These are phyloP conservation scores for Tricholoma bakamatsutake DNA, from an alignment of 768 basidiomycete species.

Conservation along the genomic window DNA sequence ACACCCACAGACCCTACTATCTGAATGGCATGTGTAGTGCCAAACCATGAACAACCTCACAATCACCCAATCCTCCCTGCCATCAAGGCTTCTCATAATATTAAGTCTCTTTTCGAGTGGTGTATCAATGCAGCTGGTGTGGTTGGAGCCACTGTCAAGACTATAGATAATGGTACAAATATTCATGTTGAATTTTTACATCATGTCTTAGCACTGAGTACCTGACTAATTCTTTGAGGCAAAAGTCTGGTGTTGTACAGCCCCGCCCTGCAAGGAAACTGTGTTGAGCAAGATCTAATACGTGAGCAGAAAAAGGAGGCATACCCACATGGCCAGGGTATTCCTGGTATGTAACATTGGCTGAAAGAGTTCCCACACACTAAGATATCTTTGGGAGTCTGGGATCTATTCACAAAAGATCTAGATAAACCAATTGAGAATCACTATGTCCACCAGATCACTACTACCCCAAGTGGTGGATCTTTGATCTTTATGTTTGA, in stretches of 20 bases:
- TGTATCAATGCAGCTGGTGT: constrained; percentile 5
- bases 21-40: constrained; percentile 8
- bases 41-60: constrained; percentile 4
- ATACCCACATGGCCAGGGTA: background rate
- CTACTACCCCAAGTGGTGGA: constrained; percentile 5
- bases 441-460: constrained; percentile 14
- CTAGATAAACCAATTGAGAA: constrained; percentile 21
- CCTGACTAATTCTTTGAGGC: background rate
- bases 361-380: background rate
- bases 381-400: constrained; percentile 5
- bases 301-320: background rate
- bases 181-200: background rate
- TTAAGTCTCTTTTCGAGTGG: background rate
- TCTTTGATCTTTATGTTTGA: constrained; percentile 18
- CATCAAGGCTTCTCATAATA: constrained; percentile 6
- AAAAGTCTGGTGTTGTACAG: too few species aligned
- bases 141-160: constrained; percentile 9
- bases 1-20: constrained; percentile 5
- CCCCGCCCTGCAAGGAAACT: constrained; percentile 1
- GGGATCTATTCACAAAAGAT: constrained; percentile 15
- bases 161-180: constrained; percentile 12
- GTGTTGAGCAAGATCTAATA: background rate
- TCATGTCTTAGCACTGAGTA: constrained; percentile 5
- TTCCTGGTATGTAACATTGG: background rate
- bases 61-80: constrained; percentile 15